These are phyloP conservation scores for Raffaelea albimanens DNA, from an alignment of 2,329 filamentous ascomycete species.

Conservation along the genomic window DNA sequence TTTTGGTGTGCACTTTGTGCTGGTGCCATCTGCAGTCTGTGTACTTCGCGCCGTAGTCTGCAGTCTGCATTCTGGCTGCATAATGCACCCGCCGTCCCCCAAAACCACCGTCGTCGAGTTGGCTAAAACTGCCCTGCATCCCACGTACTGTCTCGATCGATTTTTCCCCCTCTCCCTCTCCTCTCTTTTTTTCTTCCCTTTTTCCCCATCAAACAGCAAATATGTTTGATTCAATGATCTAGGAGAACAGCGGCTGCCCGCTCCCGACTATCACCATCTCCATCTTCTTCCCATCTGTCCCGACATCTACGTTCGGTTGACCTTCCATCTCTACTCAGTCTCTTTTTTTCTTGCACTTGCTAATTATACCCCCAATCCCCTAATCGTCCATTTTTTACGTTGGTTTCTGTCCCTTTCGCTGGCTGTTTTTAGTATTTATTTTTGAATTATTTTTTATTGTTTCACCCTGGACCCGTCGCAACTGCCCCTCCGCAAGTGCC, in stretches of 20 bases:
- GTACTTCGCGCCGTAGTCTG: no score
- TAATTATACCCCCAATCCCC: no score
- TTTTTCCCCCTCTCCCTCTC: not conserved
- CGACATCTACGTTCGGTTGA: not conserved
- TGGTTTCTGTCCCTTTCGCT: not conserved
- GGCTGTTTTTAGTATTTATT: constrained; percentile 19
- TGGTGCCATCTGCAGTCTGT: no score
- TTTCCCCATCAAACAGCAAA: not conserved
- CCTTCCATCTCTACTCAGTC: not conserved
- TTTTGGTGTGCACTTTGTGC: no score
- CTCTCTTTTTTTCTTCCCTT: not conserved
- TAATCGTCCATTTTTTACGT: not conserved
- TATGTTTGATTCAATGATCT: not conserved
- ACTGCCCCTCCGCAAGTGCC: not conserved
- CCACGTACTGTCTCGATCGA: no score
- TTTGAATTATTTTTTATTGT: constrained; percentile 9
- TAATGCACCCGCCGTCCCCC: no score
- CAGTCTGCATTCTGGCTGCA: no score
- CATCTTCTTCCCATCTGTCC: no score
- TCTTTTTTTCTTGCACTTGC: not conserved
- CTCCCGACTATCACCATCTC: no score
- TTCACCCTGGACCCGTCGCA: no score
- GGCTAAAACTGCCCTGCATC: no score
- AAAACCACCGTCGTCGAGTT: no score
- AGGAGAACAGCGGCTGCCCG: not conserved